Base-by-base conservation (phyloP, 768 basidiomycete genomes). In the Tylopilus vinaceipallidus region DNA sequence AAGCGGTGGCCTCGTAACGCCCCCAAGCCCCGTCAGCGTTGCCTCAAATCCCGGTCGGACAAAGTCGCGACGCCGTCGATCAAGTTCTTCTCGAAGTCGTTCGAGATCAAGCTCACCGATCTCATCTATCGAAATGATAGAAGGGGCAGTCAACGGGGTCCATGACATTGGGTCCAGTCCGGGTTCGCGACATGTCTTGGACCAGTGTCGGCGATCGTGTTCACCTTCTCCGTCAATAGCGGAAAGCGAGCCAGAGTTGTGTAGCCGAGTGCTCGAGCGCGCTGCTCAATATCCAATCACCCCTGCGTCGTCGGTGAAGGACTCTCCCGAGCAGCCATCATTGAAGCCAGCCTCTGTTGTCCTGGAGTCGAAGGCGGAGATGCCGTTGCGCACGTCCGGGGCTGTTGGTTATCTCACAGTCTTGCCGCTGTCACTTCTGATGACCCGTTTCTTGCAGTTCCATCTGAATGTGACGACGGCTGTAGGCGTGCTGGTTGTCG, bases 21-120 rank as follows among this genome's bases (percentile, higher is more conserved):
- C 88, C 1, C 87, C 87, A 0, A 88, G 85, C 64, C 88, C 88
- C 11, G 74, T 87, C 14, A 86, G 84, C 54, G 73, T 85, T 19
- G 82, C 81, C 3, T 78, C 82, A 9, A 86, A 88, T 61, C 83
- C 84, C 2, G 63, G 66, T 16, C 68, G 66, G 13, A 70, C 68
- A 20, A 71, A 64, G 38, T 54, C 67, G 54, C 70, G 75, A 42
- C 64, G 76, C n/a, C 67, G 80, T 37, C 66, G 77, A 33, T 68
- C 74, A 48, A 72, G 78, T 46, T 67, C 74, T 3, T 68, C 72
- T 7, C 70, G 64, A 42, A 73, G 59, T 51, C 74, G 63, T 44
- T 72, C 67, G 52, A 67, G 63, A 42, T 71, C 68, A 12, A 62
- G 62, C 42, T 71, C 66, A 0, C 65, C 70, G 0, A 65, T 71